A percentile compares a stretch with the other conserved stretches of the same genome.
phyloP scores from a whole-genome alignment of 192 early-diverging fungal genomes.

The Dissophora ornata region DNA sequence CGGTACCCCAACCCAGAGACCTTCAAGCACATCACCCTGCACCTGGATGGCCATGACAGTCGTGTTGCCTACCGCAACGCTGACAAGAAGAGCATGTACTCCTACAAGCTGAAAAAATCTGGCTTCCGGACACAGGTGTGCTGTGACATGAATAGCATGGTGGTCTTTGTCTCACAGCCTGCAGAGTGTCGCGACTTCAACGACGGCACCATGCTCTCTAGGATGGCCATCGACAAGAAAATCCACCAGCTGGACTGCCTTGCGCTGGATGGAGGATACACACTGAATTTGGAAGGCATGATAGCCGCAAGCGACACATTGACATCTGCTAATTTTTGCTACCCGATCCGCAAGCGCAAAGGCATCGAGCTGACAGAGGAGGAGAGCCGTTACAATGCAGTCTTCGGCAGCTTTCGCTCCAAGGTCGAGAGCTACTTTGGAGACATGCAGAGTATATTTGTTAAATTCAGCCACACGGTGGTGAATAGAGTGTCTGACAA shows the following conservation, averaged over 20 bases:
- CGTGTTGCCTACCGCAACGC: conserved; percentile 12
- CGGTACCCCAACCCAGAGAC: conserved; percentile 18
- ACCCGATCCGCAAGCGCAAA: conserved; percentile 28
- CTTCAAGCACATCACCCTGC: conserved; percentile 32
- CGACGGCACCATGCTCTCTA: conserved; percentile 33
- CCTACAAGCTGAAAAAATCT: conserved; percentile 37
- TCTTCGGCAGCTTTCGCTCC: too few relatives aligned
- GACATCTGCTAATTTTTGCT: conserved; percentile 11
- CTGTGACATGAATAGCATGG: conserved; percentile 42
- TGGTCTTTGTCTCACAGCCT: conserved; percentile 17
- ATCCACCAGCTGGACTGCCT: conserved; percentile 39
- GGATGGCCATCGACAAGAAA: conserved; percentile 18
- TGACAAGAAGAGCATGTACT: conserved; percentile 25
- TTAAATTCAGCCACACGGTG: too few relatives aligned
- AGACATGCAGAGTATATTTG: too few relatives aligned
- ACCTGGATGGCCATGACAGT: conserved; percentile 42
- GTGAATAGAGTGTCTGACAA: too few relatives aligned
- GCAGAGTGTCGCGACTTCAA: conserved; percentile 17
- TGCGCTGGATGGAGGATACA: conserved; percentile 42
- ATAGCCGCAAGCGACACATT: background rate
- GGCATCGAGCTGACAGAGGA: conserved; percentile 17
- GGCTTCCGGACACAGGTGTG: conserved; percentile 36
- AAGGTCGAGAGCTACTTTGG: too few relatives aligned
- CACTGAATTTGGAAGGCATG: conserved; percentile 2
- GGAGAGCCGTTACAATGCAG: conserved; percentile 21